Base-by-base conservation (phyloP, 2,329 filamentous ascomycete genomes). In the Rhynchosporium agropyri region DNA sequence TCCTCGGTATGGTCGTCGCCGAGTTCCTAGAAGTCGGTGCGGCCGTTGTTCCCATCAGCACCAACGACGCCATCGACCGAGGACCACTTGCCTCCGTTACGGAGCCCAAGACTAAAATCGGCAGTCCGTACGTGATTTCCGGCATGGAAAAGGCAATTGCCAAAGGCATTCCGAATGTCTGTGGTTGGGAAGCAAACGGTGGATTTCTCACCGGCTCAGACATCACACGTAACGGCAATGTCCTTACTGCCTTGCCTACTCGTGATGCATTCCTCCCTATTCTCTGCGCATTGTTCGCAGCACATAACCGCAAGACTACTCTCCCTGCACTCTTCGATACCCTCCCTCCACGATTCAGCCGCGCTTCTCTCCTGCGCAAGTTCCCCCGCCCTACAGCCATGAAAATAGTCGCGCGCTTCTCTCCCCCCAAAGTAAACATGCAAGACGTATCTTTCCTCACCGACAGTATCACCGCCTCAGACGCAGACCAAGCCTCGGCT, bases 131-230 rank as follows among this genome's bases (percentile, higher is more conserved):
- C 50, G 73, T 75, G 46, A 75, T 75, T 43, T 66, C 71, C 8
- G 73, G 73, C 26, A 74, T 75, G 73, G 69, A 75, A 65, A 54
- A 59, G n/a, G 71, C 73, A n/a, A 63, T 68, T 38, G 40, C 60
- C 7, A 73, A 73, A 62, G 72, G 72, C 0, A 70, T 69, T 55
- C 58, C 46, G 13, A 70, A 70, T 33, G 71, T 75, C 60, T 71
- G 69, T 59, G 73, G 73, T 48, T 75, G 73, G 73, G 73, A 75
- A 65, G 73, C 73, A 38, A 75, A 75, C 43, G 73, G 73, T 12
- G 73, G 73, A 12, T 75, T 75, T 61, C 71, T 75, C 53, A 74
- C 73, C 1, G 71, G 72, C 31, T 73, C 69, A 10, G 70, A 75
- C 43, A 68, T 75, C 42, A 61, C 71, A 56, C 67, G 67, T 20